Evolutionary conservation across 495 filamentous ascomycete species (phyloP).

Genomic region (Tuber aestivum): DNA sequence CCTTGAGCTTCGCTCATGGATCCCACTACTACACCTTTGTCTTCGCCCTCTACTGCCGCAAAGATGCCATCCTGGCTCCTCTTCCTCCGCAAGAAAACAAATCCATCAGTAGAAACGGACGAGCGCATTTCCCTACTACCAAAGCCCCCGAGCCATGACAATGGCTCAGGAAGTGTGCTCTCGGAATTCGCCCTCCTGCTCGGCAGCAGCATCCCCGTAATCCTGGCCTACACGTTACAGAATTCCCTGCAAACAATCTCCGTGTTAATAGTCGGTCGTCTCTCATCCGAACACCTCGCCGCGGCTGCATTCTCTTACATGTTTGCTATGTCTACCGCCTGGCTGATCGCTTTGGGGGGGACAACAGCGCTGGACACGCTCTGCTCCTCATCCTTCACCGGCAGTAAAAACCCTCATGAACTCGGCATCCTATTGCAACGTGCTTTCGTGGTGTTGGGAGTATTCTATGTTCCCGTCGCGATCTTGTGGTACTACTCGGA

Average conservation of each 20-base stretch:
- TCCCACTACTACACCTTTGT: background rate
- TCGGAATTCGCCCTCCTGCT: constrained; percentile 64
- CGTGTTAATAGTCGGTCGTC: constrained; percentile 74
- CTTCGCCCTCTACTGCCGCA: constrained; percentile 4
- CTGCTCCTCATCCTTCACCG: constrained; percentile 79
- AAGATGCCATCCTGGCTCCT: constrained; percentile 28
- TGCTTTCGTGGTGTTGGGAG: constrained; percentile 64
- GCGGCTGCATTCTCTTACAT: constrained; percentile 85
- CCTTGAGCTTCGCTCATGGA: constrained; percentile 7
- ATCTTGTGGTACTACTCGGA: constrained; percentile 74
- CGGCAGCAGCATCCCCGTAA: constrained; percentile 68
- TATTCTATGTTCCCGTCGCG: constrained; percentile 71
- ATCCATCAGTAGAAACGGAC: constrained; percentile 28
- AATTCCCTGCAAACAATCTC: constrained; percentile 83
- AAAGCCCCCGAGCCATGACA: constrained; percentile 24
- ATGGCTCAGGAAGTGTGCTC: constrained; percentile 44
- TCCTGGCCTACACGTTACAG: constrained; percentile 82
- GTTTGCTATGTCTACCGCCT: constrained; percentile 88
- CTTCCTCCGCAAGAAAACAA: constrained; percentile 20
- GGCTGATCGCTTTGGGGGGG: constrained; percentile 87
- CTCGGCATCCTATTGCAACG: constrained; percentile 77
- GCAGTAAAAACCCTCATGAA: constrained; percentile 67
- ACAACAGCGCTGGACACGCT: constrained; percentile 87
- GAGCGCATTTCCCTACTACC: constrained; percentile 32
- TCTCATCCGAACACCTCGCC: constrained; percentile 73